These are phyloP conservation scores for Fusarium phyllophilum DNA, from an alignment of 2,329 filamentous ascomycete species.

Conservation along the genomic window DNA sequence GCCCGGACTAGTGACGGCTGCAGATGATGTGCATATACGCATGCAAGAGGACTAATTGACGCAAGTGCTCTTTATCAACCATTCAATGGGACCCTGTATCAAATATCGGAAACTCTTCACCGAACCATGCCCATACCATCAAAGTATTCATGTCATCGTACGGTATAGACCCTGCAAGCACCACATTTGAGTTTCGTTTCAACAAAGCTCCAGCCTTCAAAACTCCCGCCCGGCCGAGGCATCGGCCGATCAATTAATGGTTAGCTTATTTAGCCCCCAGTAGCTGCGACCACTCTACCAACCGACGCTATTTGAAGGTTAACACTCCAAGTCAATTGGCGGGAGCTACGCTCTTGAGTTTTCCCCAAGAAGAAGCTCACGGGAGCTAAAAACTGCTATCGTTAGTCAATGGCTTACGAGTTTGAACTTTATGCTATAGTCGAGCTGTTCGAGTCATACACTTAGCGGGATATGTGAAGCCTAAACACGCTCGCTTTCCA, in stretches of 20 bases:
- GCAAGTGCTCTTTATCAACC: not conserved
- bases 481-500: not conserved
- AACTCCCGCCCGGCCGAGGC: conserved; percentile 10
- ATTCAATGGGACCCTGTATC: not conserved
- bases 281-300: conserved; percentile 16
- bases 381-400: conserved; percentile 30
- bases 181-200: not conserved
- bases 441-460: not conserved
- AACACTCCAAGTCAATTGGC: conserved; percentile 9
- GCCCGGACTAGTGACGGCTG: conserved; percentile 9
- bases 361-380: not conserved
- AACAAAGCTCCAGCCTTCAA: not conserved
- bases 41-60: conserved; percentile 1
- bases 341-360: conserved; percentile 1
- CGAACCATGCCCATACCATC: not conserved
- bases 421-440: not conserved
- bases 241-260: conserved; percentile 22
- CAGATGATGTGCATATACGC: conserved; percentile 25
- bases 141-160: not conserved
- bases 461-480: not conserved
- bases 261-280: not conserved
- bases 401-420: not conserved
- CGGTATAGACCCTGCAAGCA: not conserved
- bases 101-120: not conserved
- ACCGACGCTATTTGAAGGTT: conserved; percentile 1